A percentile compares a stretch with the other conserved stretches of the same genome.
phyloP scores from a whole-genome alignment of 169 alveolate genomes.

The Blepharisma undulans region DNA sequence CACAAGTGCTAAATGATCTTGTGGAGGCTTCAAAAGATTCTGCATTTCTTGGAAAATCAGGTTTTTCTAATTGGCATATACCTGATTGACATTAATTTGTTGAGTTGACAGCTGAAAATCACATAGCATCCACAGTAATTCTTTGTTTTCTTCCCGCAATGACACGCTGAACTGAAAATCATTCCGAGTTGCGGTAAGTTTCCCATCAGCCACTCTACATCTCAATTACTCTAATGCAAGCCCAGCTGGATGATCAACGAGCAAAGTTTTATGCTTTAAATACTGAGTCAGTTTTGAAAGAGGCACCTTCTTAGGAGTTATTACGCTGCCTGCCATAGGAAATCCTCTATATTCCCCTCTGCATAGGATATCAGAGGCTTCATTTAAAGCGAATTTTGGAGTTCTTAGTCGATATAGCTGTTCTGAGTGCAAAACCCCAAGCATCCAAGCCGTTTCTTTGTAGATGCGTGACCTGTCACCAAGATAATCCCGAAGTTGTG shows the following conservation, averaged over 20 bases:
- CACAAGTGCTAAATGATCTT: neutral
- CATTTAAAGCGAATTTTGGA: neutral
- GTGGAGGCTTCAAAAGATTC: neutral
- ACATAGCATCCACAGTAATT: neutral
- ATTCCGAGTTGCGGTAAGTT: neutral
- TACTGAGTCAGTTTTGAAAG: neutral
- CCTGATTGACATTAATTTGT: neutral
- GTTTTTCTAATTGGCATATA: neutral
- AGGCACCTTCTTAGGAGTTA: neutral
- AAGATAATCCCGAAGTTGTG: neutral
- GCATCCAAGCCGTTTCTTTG: neutral
- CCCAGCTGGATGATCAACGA: neutral
- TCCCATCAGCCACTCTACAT: constrained; percentile 10
- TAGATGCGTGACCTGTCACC: neutral
- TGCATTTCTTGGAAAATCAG: neutral
- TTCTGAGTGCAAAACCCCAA: neutral
- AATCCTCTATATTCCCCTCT: constrained; percentile 24
- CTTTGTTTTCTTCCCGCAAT: neutral
- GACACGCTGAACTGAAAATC: neutral
- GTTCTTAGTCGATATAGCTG: constrained; percentile 6
- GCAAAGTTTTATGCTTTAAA: constrained; percentile 2
- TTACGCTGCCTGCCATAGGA: neutral
- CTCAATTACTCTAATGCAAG: neutral
- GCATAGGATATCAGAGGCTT: constrained; percentile 25
- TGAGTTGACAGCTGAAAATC: neutral